Conservation (phyloP, 2,329 filamentous ascomycete species). For the Epichloe brachyelytri region DNA sequence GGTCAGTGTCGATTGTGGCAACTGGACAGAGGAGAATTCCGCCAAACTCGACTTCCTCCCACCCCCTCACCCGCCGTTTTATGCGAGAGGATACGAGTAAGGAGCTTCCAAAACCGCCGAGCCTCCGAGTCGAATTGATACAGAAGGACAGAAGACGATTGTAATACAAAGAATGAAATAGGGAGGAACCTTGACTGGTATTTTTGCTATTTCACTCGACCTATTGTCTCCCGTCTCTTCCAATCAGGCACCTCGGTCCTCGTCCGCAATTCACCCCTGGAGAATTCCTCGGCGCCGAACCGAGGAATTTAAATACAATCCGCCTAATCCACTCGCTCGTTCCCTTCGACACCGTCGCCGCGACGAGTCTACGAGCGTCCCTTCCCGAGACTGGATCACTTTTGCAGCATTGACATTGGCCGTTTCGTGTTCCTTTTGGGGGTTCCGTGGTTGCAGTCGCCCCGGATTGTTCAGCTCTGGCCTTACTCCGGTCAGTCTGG, state of each 20-base stretch:
- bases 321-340: conserved; percentile 16
- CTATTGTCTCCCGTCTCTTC: conserved; percentile 1
- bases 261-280: conserved; percentile 11
- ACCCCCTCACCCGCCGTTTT: conserved; percentile 12
- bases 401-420: conserved; percentile 8
- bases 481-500: not conserved
- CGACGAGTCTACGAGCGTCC: conserved; percentile 17
- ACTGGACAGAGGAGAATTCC: conserved; percentile 23
- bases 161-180: conserved; percentile 9
- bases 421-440: conserved; percentile 4
- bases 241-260: conserved; percentile 8
- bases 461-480: conserved; percentile 11
- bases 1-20: conserved; percentile 19
- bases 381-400: conserved; percentile 21
- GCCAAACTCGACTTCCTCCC: conserved; percentile 11
- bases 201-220: conserved; percentile 18
- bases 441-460: not conserved
- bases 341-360: conserved; percentile 14
- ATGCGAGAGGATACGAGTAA: conserved; percentile 15
- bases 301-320: conserved; percentile 27
- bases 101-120: conserved; percentile 15
- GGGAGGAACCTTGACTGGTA: conserved; percentile 26
- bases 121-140: not conserved
- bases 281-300: conserved; percentile 31
- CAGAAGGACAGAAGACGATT: conserved; percentile 11